phyloP scores from a whole-genome alignment of 1,284 basidiomycete genomes.

The Ceratobasidium papillatum region DNA sequence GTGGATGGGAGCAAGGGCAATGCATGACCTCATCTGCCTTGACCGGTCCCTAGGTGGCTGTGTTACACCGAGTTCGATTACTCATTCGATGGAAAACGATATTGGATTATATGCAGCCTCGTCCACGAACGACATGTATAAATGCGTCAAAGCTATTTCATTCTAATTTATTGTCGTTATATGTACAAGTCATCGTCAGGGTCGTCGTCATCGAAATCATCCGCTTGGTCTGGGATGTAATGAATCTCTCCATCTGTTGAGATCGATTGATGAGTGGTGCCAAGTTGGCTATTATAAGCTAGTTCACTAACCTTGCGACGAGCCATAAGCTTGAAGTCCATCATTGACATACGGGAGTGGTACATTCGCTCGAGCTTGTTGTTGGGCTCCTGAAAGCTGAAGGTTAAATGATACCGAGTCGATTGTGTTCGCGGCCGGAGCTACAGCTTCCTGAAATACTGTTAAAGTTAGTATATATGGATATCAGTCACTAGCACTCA shows the following conservation, averaged over 20 bases:
- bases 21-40: constrained; percentile 24
- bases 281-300: neutral
- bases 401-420: constrained; percentile 84
- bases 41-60: constrained; percentile 5
- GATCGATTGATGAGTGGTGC: constrained; percentile 49
- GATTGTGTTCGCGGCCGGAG: constrained; percentile 59
- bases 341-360: constrained; percentile 88
- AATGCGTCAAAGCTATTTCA: too few relatives aligned
- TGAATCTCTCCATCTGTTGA: constrained; percentile 57
- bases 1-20: constrained; percentile 38
- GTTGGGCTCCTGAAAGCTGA: constrained; percentile 83
- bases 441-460: constrained; percentile 54
- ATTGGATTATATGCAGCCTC: neutral
- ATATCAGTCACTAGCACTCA: constrained; percentile 48
- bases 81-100: neutral
- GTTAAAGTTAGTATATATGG: constrained; percentile 33
- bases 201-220: constrained; percentile 89
- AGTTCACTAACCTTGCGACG: constrained; percentile 57
- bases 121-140: too few relatives aligned
- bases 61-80: constrained; percentile 9
- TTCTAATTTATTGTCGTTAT: constrained; percentile 49
- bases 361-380: constrained; percentile 77
- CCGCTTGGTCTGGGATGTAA: constrained; percentile 87
- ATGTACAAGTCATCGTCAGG: constrained; percentile 89
- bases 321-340: constrained; percentile 41